Evolutionary conservation across 2,329 filamentous ascomycete species (phyloP), one percentile per base, ranked within the genome.

Genomic region (Tolypocladium pustulatum): DNA sequence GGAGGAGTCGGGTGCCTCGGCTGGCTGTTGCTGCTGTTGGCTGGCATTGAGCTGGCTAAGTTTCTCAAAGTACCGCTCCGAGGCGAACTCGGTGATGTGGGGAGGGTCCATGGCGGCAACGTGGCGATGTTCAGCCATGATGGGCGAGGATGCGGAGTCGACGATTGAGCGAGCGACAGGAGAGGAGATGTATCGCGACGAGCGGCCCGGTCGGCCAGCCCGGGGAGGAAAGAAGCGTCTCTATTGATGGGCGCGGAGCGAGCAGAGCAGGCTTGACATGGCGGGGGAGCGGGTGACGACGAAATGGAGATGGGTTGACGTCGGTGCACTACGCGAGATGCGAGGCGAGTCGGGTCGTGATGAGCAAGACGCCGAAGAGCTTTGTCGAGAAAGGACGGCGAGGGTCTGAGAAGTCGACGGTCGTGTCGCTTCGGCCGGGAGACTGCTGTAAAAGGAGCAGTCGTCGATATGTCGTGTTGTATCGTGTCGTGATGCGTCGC

Each of bases 61-160:
- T 72, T 87, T 87, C 58, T 80, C 78, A 63, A 86, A 83, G 67
- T 85, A 87, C 63, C 81, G 81, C 70, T 82, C 77, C 52, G 84
- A 87, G 61, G 83, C 84, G 72, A 87, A 87, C 70, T 87, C 84
- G 61, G 84, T 85, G 61, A 84, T 77, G 63, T 86, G 83, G 65
- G 80, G 77, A 66, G 81, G 82, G 63, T 86, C 84, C 82, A 86
- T 85, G 67, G 71, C 71, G 62, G 66, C 65, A 53, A 65, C 66
- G 56, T 65, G 63, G 57, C 65, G 65, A 56, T 65, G 63, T 62
- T 72, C 68, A 60, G 72, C 66, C 73, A 75, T 74, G 64, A 53
- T 65, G 62, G 59, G 52, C 20, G 57, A 55, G 49, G 61, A 51
- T 54, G 55, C 49, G 41, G 53, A 55, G 57, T 56, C n/a, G 25